Conservation (phyloP, 257 asterid species). For the Knoxia roxburghii region DNA sequence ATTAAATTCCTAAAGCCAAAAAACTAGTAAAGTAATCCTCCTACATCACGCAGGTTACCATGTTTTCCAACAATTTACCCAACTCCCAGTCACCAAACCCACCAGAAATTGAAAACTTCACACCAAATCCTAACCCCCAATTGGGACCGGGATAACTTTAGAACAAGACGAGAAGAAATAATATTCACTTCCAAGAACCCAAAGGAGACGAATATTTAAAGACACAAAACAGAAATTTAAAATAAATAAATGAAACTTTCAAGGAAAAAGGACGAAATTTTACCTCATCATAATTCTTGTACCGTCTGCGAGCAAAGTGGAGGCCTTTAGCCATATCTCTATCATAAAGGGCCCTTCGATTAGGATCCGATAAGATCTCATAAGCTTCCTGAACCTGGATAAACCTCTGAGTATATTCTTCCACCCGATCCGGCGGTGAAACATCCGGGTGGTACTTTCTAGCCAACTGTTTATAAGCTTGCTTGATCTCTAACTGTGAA, state of each 20-base stretch:
- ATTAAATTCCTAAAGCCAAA: neutral
- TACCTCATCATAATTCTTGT: constrained; percentile 46
- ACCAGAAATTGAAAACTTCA: neutral
- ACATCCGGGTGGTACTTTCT: constrained; percentile 93
- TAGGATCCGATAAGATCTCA: constrained; percentile 82
- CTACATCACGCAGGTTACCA: neutral
- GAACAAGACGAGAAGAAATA: neutral
- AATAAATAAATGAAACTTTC: neutral
- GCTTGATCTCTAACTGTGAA: constrained; percentile 55
- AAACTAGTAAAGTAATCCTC: neutral
- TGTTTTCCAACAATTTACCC: neutral
- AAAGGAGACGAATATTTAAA: neutral
- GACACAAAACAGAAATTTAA: neutral
- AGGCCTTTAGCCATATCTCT: constrained; percentile 43
- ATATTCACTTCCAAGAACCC: no score
- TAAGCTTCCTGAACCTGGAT: constrained; percentile 82
- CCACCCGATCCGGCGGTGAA: constrained; percentile 77
- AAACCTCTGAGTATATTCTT: constrained; percentile 61
- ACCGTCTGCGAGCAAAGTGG: constrained; percentile 42
- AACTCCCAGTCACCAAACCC: neutral
- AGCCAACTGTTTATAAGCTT: constrained; percentile 81
- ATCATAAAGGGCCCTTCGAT: constrained; percentile 53
- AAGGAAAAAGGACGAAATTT: neutral
- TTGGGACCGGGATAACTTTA: neutral
- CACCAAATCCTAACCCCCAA: neutral